Conservation (phyloP, 202 grass and related monocot genomes). For the Schoenoplectus tabernaemontani region DNA sequence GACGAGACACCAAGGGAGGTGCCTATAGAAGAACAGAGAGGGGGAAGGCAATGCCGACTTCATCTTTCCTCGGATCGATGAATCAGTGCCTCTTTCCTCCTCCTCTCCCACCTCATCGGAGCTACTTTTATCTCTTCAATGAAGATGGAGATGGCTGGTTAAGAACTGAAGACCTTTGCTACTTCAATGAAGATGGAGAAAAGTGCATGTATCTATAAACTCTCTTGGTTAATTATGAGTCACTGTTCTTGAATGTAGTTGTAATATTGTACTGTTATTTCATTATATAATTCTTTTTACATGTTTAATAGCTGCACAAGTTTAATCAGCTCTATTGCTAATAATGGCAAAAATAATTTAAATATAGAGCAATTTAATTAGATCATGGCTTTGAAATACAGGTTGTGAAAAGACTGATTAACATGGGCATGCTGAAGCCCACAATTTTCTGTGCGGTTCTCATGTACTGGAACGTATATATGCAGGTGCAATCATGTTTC, state of each 20-base stretch:
- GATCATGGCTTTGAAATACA: constrained; percentile 6
- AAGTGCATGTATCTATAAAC: background rate
- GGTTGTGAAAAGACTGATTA: constrained; percentile 89
- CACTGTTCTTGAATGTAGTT: too few relatives aligned
- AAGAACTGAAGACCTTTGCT: too few relatives aligned
- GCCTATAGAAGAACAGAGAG: too few relatives aligned
- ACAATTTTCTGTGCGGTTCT: constrained; percentile 87
- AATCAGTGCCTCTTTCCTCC: too few relatives aligned
- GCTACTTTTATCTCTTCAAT: too few relatives aligned
- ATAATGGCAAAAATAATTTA: background rate
- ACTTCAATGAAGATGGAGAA: too few relatives aligned
- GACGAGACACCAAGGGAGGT: too few relatives aligned
- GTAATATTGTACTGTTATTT: background rate
- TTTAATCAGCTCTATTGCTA: background rate
- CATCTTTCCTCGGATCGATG: too few relatives aligned
- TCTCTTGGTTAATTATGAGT: too few relatives aligned
- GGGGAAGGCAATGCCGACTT: too few relatives aligned
- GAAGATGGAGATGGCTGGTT: too few relatives aligned
- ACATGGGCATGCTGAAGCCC: constrained; percentile 81
- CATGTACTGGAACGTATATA: constrained; percentile 85
- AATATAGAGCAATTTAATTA: background rate
- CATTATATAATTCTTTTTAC: background rate
- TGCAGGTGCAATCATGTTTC: constrained; percentile 45
- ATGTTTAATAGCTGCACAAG: background rate
- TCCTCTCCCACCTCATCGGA: too few relatives aligned